Conservation (phyloP, 2,329 filamentous ascomycete genomes). For the Aspergillus eucalypticola region DNA sequence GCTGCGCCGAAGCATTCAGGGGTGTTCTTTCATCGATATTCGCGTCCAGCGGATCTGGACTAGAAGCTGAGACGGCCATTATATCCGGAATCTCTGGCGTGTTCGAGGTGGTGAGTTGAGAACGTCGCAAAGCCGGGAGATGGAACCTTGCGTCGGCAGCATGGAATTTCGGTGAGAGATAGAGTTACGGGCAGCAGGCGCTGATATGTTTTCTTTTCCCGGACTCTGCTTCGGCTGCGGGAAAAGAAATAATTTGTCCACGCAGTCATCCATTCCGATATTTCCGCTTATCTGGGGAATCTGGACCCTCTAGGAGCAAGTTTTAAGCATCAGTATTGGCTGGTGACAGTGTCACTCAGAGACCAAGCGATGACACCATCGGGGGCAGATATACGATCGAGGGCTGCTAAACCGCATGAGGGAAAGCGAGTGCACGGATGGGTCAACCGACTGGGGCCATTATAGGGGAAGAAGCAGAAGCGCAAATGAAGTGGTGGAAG, state of each 20-base stretch:
- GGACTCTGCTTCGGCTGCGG: neutral
- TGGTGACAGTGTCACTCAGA: neutral
- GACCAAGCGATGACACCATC: conserved; percentile 8
- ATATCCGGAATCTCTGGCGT: neutral
- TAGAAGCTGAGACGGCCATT: neutral
- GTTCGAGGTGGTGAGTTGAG: too few relatives aligned
- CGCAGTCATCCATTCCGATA: neutral
- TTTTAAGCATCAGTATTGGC: conserved; percentile 3
- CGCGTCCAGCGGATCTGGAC: neutral
- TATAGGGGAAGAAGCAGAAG: neutral
- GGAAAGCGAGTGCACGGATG: neutral
- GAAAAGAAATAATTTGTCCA: neutral
- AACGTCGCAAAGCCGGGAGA: neutral
- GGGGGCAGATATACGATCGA: neutral
- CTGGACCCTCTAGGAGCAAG: neutral
- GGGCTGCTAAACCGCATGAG: neutral
- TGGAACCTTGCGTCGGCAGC: neutral
- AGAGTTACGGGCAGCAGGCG: neutral
- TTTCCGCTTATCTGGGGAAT: neutral
- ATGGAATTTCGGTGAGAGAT: neutral
- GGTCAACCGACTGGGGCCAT: neutral
- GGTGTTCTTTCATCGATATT: conserved; percentile 3
- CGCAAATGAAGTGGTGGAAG: conserved; percentile 2
- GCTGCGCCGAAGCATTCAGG: neutral
- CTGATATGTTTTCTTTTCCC: neutral